Base-by-base conservation (phyloP, 2,329 filamentous ascomycete genomes). In the Xylariaceae sp. region DNA sequence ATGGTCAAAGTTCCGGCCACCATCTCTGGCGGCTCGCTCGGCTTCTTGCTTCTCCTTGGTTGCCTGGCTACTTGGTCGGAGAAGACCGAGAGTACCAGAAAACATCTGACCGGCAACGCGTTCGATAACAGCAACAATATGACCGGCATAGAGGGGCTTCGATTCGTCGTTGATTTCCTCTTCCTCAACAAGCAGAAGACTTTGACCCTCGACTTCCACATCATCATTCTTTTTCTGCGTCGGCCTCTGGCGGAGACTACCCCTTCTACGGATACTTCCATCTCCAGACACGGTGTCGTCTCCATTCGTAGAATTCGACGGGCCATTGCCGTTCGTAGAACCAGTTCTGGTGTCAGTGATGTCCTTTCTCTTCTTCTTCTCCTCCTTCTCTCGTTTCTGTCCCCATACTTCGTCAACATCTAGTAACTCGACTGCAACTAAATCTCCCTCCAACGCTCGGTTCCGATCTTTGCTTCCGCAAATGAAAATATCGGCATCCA, bases 181-280 rank as follows among this genome's bases (percentile, higher is more conserved):
- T 73, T 99, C 94, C 72, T 99, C 94, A 65, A 97, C 94, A 15
- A 99, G 85, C 18, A 99, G 86, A 59, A 99, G 82, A 73, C 93
- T 97, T 76, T 99, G 94, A 30, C 94, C 94, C 74, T 99, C 94
- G 34, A 99, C 94, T 75, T 99, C 94, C 30, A 99, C 94, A 73
- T 99, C 94, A 67, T 99, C 94, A 65, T 99, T 99, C 85, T 99
- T 99, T 86, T 99, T 99, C 77, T 99, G 94, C 0, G 93, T 97
- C 7, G 94, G 94, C 56, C 94, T 89, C 78, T 97, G 94, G 71
- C 94, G 88, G 67, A 99, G 84, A 82, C 93, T 97, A 66, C 94
- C 94, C 71, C 94, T 90, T 66, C 94, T 86, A 68, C 93, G 90
- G 65, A 99, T 87, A 61, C 92, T 90, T 69, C 92, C 92, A 69